Evolutionary conservation across 2,329 filamentous ascomycete species (phyloP).

Genomic region (Beauveria medogensis): DNA sequence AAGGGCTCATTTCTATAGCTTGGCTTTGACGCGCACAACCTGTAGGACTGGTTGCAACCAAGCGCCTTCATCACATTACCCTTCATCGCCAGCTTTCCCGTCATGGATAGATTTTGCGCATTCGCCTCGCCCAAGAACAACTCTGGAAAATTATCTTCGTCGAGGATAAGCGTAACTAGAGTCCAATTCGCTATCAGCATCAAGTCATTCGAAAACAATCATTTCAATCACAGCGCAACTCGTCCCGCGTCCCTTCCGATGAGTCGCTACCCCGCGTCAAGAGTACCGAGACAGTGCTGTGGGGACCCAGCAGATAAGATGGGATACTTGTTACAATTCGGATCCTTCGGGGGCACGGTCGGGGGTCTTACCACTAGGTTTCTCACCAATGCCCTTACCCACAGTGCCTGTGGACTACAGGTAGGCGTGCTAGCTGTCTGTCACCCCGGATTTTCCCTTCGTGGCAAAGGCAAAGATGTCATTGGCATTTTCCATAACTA

Average conservation of each 20-base stretch:
- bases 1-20: conserved; percentile 46
- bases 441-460: conserved; percentile 71
- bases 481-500: conserved; percentile 61
- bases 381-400: conserved; percentile 63
- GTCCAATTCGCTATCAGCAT: conserved; percentile 23
- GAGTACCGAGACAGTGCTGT: background rate
- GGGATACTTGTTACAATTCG: background rate
- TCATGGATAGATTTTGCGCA: conserved; percentile 84
- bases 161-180: conserved; percentile 66
- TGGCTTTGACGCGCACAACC: conserved; percentile 68
- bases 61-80: conserved; percentile 93
- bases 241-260: background rate
- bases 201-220: background rate
- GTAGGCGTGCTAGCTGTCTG: conserved; percentile 79
- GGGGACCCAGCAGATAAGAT: background rate
- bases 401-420: conserved; percentile 76
- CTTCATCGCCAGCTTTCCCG: conserved; percentile 86
- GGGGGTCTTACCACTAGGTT: conserved; percentile 60
- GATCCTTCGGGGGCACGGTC: background rate
- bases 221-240: no score
- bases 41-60: conserved; percentile 79
- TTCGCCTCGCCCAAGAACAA: conserved; percentile 75
- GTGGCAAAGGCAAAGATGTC: conserved; percentile 78
- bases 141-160: conserved; percentile 70
- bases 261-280: background rate